Evolutionary conservation across 352 stramenopile species (phyloP).

Genomic region (Phytophthora ramorum): DNA sequence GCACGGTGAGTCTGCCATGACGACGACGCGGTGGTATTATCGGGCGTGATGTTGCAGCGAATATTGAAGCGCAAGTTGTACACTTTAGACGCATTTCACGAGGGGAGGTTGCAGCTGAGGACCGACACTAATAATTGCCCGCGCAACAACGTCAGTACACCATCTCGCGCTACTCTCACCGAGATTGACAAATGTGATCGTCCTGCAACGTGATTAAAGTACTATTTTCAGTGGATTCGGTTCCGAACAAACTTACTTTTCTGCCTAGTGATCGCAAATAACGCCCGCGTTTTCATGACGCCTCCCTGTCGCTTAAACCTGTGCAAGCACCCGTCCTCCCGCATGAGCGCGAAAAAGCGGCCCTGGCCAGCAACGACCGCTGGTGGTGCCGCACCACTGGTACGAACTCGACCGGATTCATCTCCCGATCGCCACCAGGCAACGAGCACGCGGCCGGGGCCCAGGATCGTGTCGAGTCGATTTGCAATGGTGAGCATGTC

Average conservation of each 20-base stretch:
- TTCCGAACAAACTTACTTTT: too few relatives aligned
- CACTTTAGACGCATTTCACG: constrained; percentile 1
- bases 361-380: too few relatives aligned
- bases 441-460: constrained; percentile 45
- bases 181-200: not conserved
- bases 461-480: constrained; percentile 96
- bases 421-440: too few relatives aligned
- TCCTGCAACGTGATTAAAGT: too few relatives aligned
- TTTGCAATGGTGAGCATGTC: constrained; percentile 87
- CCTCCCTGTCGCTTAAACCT: too few relatives aligned
- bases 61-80: not conserved
- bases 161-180: constrained; percentile 2
- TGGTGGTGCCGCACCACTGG: too few relatives aligned
- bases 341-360: too few relatives aligned
- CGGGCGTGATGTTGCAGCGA: not conserved
- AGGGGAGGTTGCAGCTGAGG: not conserved
- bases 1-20: not conserved
- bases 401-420: too few relatives aligned
- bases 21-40: not conserved
- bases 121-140: not conserved
- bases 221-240: too few relatives aligned
- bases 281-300: not conserved
- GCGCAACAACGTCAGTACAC: constrained; percentile 11
- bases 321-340: too few relatives aligned
- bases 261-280: not conserved